A percentile compares a stretch with the other conserved stretches of the same genome.
These are phyloP conservation scores for Periconia sp. DNA, from an alignment of 2,329 filamentous ascomycete genomes.

Conservation along the genomic window DNA sequence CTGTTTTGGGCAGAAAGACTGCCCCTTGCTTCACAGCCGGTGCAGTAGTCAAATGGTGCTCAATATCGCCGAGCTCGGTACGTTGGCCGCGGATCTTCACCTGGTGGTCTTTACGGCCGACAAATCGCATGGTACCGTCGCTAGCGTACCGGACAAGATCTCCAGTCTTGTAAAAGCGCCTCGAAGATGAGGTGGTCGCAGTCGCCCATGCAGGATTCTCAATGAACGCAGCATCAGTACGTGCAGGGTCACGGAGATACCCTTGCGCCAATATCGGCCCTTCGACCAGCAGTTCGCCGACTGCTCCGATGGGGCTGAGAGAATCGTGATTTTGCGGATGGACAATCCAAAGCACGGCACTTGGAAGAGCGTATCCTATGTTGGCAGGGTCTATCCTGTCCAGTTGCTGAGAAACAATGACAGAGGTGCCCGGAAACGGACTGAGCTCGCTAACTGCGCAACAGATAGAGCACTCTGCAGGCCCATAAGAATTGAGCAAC, in stretches of 20 bases:
- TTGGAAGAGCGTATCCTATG: no score
- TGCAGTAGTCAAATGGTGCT: background rate
- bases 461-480: no score
- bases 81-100: conserved; percentile 19
- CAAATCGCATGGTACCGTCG: conserved; percentile 12
- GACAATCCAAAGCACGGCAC: conserved; percentile 29
- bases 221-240: conserved; percentile 43
- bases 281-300: conserved; percentile 44
- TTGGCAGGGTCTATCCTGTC: no score
- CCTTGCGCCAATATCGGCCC: conserved; percentile 46
- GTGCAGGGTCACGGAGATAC: conserved; percentile 20
- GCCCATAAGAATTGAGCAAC: no score
- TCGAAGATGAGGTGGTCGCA: background rate
- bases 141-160: conserved; percentile 12
- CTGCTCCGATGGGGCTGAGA: background rate
- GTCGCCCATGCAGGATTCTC: conserved; percentile 47
- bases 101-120: conserved; percentile 16
- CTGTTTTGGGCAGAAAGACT: no score
- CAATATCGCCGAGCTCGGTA: conserved; percentile 18
- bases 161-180: conserved; percentile 14
- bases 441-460: no score
- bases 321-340: conserved; percentile 17
- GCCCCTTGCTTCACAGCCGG: no score
- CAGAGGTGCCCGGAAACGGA: no score
- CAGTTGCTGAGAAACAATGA: no score